A percentile compares a stretch with the other conserved stretches of the same genome.
Conservation (phyloP, 2,329 filamentous ascomycete species). For the Lasiodiplodia gonubiensis region DNA sequence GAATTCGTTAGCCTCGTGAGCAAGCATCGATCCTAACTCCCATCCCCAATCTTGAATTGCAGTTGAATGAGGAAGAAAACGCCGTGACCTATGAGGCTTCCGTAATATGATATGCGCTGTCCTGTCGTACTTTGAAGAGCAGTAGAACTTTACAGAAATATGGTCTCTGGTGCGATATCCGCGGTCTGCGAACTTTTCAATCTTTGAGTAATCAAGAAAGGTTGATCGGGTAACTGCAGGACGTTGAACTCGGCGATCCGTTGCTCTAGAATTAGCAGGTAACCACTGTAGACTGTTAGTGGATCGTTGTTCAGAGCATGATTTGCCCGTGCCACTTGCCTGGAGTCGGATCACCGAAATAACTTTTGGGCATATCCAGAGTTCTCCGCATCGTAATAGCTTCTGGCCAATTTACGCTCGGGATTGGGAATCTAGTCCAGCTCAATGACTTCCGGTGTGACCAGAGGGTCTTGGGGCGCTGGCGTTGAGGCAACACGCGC, state of each 20-base stretch:
- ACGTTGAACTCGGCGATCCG: not conserved
- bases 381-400: not conserved
- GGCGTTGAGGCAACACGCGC: not conserved
- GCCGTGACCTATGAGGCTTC: not conserved
- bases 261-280: not conserved
- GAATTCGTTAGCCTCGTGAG: not conserved
- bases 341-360: not conserved
- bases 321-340: not conserved
- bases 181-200: not conserved
- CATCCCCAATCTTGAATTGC: not conserved
- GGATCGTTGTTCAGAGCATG: no score
- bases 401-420: not conserved
- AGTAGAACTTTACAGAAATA: not conserved
- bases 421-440: not conserved
- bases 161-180: not conserved
- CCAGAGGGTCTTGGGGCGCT: not conserved
- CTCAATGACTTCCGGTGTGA: constrained; percentile 3
- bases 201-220: not conserved
- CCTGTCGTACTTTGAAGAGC: not conserved
- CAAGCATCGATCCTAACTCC: not conserved
- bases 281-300: not conserved
- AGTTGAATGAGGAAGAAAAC: not conserved
- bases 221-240: not conserved
- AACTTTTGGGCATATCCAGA: not conserved
- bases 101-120: not conserved